A percentile compares a stretch with the other conserved stretches of the same genome.
phyloP scores from a whole-genome alignment of 2,329 filamentous ascomycete genomes.

The Taxawa tesnikishii region DNA sequence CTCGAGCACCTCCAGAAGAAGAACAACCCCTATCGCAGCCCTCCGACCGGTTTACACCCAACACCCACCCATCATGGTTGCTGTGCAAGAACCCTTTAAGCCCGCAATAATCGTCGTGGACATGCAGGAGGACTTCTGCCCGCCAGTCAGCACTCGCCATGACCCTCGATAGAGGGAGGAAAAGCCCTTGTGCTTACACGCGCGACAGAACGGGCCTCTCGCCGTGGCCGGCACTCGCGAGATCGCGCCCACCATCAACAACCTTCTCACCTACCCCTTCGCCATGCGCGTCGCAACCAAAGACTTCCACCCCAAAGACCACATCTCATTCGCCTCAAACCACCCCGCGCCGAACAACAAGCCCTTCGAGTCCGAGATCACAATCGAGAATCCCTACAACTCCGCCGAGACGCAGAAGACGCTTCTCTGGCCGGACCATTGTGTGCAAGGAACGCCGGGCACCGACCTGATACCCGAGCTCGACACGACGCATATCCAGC shows the following conservation, averaged over 20 bases:
- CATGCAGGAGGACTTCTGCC: constrained; percentile 90
- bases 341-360: constrained; percentile 50
- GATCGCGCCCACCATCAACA: constrained; percentile 61
- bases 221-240: constrained; percentile 63
- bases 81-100: constrained; percentile 1
- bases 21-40: too few relatives aligned
- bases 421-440: constrained; percentile 85
- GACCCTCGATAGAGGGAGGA: not conserved
- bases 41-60: too few relatives aligned
- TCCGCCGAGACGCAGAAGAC: constrained; percentile 45
- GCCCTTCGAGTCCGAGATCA: constrained; percentile 54
- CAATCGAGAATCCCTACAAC: constrained; percentile 57
- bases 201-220: constrained; percentile 61
- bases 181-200: constrained; percentile 1
- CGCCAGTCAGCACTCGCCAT: constrained; percentile 50
- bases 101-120: constrained; percentile 43
- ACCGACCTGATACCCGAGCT: constrained; percentile 65
- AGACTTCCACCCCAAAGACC: constrained; percentile 74
- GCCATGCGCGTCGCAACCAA: constrained; percentile 69
- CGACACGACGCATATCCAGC: constrained; percentile 45
- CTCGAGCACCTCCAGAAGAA: too few relatives aligned
- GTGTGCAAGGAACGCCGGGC: constrained; percentile 62
- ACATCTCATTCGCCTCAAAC: constrained; percentile 82
- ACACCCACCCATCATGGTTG: not conserved
- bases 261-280: constrained; percentile 61